phyloP scores from a whole-genome alignment of 305 asterid genomes.

The Ajuga reptans region DNA sequence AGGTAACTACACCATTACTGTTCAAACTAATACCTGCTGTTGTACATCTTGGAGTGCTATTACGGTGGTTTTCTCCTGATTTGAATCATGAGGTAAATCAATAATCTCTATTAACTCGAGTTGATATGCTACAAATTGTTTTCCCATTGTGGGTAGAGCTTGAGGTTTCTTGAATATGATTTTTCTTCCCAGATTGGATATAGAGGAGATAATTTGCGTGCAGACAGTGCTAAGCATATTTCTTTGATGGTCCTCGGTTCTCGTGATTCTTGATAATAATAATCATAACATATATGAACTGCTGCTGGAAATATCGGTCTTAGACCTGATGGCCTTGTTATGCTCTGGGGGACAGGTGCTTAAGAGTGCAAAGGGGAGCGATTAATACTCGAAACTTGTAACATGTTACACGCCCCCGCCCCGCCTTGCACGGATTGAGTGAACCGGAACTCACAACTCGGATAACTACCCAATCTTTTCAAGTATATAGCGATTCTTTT shows the following conservation, averaged over 20 bases:
- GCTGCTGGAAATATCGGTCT: slow-evolving; percentile 31
- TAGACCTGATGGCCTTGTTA: slow-evolving; percentile 46
- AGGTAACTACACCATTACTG: slow-evolving; percentile 74
- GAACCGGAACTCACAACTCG: neutral
- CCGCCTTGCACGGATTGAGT: slow-evolving; percentile 11
- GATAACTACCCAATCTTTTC: neutral
- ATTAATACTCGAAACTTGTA: slow-evolving; percentile 25
- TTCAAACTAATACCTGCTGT: slow-evolving; percentile 75
- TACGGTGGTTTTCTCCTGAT: slow-evolving; percentile 68
- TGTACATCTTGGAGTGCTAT: slow-evolving; percentile 62
- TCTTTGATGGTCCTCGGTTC: slow-evolving; percentile 57
- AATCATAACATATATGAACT: slow-evolving; percentile 22
- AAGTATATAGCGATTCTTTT: slow-evolving; percentile 16
- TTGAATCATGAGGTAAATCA: slow-evolving; percentile 43
- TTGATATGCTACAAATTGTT: slow-evolving; percentile 18
- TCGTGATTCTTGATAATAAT: slow-evolving; percentile 46
- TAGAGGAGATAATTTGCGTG: slow-evolving; percentile 53
- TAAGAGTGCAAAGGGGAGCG: slow-evolving; percentile 55
- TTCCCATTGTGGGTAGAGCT: slow-evolving; percentile 28
- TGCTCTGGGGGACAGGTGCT: slow-evolving; percentile 58
- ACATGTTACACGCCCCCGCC: slow-evolving; percentile 9
- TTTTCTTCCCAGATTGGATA: slow-evolving; percentile 60
- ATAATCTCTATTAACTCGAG: slow-evolving; percentile 7
- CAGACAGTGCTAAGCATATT: slow-evolving; percentile 56
- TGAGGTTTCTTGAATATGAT: slow-evolving; percentile 35